Evolutionary conservation across 1,284 basidiomycete genomes (phyloP), one percentile per base, ranked within the genome.

Genomic region (Heterobasidion annosum): DNA sequence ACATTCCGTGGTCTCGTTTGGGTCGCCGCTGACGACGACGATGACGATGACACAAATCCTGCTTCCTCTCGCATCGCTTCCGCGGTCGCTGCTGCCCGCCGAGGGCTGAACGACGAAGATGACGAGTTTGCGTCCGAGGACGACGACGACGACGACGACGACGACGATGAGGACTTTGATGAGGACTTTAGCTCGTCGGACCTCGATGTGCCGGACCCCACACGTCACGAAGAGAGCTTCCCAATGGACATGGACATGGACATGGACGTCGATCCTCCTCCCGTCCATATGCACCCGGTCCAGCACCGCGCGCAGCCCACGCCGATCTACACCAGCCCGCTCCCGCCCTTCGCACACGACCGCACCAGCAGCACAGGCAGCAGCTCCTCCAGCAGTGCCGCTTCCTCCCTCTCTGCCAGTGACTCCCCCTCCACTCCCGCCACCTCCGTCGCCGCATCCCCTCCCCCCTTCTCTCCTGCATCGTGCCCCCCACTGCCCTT

Each of bases 1-100:
- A 65, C 64, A 50, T 76, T 73, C 68, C 72, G 88, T 32, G 88
- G 88, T 0, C 78, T 91, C 53, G 70, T 88, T 18, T 90, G 85
- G 80, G 87, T 89, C 62, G 75, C 86, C 45, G 82, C 77, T 56
- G 85, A 87, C 60, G 85, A 84, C 49, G 83, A 56, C 49, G 49
- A 48, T 34, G 56, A 61, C 19, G 46, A 32, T 19, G 44, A 34
- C 34, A 16, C 56, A 12, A 42, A 46, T 6, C 46, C 7, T 15
- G 46, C 46, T 19, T 32, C 37, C 37, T n/a, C n/a, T 4, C n/a
- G 37, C 37, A 10, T n/a, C 37, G 37, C 37, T 40, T 40, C 37
- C 37, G 37, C 37, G 37, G 37, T 40, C 32, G 48, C 10, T 19
- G 33, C 34, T 44, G 55, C 53, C 63, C 67, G 51, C 63, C 62